phyloP scores from a whole-genome alignment of 352 stramenopile species.

The Elongisporangium senticosum region DNA sequence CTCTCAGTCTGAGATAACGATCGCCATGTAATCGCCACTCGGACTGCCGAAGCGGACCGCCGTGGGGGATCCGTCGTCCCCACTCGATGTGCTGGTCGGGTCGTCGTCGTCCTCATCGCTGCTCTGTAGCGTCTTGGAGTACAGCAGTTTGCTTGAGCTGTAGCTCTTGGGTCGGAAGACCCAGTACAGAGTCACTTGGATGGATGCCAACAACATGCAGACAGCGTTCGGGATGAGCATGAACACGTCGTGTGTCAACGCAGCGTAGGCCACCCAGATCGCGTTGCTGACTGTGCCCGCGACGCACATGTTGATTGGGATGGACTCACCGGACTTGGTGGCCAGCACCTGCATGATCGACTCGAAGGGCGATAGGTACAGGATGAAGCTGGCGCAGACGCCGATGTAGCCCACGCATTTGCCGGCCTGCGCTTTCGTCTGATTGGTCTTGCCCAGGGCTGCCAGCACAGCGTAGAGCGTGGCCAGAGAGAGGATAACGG shows the following conservation, averaged over 20 bases:
- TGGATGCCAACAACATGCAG: conserved; percentile 7
- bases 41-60: no score
- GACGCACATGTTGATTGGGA: conserved; percentile 31
- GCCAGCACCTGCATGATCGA: conserved; percentile 27
- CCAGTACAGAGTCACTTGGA: conserved; percentile 10
- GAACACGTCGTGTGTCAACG: conserved; percentile 16
- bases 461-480: conserved; percentile 23
- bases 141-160: no score
- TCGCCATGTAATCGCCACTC: no score
- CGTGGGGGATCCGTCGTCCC: no score
- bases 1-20: no score
- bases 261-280: conserved; percentile 24
- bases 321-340: conserved; percentile 24
- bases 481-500: conserved; percentile 12
- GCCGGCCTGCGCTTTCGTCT: conserved; percentile 19
- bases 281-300: conserved; percentile 26
- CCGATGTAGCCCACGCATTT: conserved; percentile 28
- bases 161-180: conserved; percentile 4
- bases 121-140: no score
- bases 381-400: conserved; percentile 21
- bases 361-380: conserved; percentile 38
- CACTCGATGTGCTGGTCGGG: no score
- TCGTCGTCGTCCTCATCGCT: no score
- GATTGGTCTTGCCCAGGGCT: conserved; percentile 15
- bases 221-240: conserved; percentile 8